phyloP scores from a whole-genome alignment of 164 flowering plant genomes.

The Litsea cubeba region DNA sequence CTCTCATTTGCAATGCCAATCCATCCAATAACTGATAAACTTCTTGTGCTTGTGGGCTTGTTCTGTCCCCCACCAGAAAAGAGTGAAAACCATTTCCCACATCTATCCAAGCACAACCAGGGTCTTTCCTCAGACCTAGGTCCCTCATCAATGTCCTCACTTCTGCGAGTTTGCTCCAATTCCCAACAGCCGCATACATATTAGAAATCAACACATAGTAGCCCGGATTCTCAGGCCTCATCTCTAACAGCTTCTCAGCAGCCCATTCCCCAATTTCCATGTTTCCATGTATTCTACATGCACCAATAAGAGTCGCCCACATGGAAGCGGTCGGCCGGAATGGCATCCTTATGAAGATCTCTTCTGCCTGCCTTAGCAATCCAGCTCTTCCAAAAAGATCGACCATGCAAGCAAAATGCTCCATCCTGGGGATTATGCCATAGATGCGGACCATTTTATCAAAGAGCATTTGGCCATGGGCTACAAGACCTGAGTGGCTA shows the following conservation, averaged over 20 bases:
- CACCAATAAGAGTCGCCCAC: slow-evolving; percentile 60
- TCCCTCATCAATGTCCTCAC: slow-evolving; percentile 54
- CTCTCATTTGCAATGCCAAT: slow-evolving; percentile 39
- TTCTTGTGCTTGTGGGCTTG: slow-evolving; percentile 27
- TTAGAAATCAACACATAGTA: slow-evolving; percentile 55
- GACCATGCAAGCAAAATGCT: slow-evolving; percentile 60
- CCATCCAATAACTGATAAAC: slow-evolving; percentile 36
- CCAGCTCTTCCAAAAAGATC: slow-evolving; percentile 69
- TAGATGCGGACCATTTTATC: slow-evolving; percentile 33
- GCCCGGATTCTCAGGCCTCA: slow-evolving; percentile 46
- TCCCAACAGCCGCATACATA: slow-evolving; percentile 53
- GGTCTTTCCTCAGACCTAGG: slow-evolving; percentile 43
- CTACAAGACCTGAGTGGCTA: slow-evolving; percentile 57
- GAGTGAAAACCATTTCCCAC: slow-evolving; percentile 33
- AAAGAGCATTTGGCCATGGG: slow-evolving; percentile 37
- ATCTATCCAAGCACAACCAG: slow-evolving; percentile 56
- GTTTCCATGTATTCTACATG: slow-evolving; percentile 44
- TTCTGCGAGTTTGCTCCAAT: slow-evolving; percentile 44
- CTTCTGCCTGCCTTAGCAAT: slow-evolving; percentile 36
- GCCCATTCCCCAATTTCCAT: slow-evolving; percentile 56
- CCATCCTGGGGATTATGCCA: slow-evolving; percentile 39
- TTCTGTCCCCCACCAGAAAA: slow-evolving; percentile 45
- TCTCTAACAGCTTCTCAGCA: slow-evolving; percentile 44
- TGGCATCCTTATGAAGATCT: slow-evolving; percentile 42
- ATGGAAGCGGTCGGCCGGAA: slow-evolving; percentile 41